These are phyloP conservation scores for Aristolochia fimbriata DNA, from an alignment of 164 flowering plant species.

Conservation along the genomic window DNA sequence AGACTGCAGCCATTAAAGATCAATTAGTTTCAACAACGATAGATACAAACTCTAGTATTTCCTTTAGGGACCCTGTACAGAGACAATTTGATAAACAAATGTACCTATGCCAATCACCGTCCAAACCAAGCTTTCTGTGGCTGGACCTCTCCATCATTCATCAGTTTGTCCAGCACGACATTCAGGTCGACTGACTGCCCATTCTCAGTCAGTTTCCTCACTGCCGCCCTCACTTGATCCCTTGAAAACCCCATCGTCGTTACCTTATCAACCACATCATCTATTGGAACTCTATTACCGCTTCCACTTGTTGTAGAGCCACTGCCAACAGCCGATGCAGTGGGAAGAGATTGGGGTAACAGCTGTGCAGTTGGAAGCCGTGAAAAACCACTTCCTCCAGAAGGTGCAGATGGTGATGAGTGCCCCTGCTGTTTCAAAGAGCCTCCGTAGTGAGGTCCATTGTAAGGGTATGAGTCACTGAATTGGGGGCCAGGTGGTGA, in stretches of 20 bases:
- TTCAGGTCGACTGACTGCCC: slow-evolving; percentile 93
- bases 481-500: slow-evolving; percentile 30
- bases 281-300: slow-evolving; percentile 79
- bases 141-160: slow-evolving; percentile 67
- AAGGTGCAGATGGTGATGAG: slow-evolving; percentile 28
- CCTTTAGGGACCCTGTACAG: not conserved
- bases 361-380: slow-evolving; percentile 79
- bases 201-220: slow-evolving; percentile 71
- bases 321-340: slow-evolving; percentile 42
- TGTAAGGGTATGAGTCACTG: slow-evolving; percentile 44
- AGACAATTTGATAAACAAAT: not conserved
- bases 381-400: slow-evolving; percentile 53
- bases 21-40: not conserved
- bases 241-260: slow-evolving; percentile 86
- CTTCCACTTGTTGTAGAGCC: slow-evolving; percentile 52
- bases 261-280: slow-evolving; percentile 86
- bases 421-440: slow-evolving; percentile 37
- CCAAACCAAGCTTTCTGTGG: slow-evolving; percentile 74
- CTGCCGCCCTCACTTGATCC: slow-evolving; percentile 78
- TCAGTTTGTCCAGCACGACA: slow-evolving; percentile 82
- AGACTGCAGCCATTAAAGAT: not conserved
- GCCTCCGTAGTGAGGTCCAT: slow-evolving; percentile 37
- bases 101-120: slow-evolving; percentile 21
- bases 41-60: not conserved
- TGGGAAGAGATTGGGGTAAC: slow-evolving; percentile 72